phyloP scores from a whole-genome alignment of 345 rosid species.

The Jatropha curcas region DNA sequence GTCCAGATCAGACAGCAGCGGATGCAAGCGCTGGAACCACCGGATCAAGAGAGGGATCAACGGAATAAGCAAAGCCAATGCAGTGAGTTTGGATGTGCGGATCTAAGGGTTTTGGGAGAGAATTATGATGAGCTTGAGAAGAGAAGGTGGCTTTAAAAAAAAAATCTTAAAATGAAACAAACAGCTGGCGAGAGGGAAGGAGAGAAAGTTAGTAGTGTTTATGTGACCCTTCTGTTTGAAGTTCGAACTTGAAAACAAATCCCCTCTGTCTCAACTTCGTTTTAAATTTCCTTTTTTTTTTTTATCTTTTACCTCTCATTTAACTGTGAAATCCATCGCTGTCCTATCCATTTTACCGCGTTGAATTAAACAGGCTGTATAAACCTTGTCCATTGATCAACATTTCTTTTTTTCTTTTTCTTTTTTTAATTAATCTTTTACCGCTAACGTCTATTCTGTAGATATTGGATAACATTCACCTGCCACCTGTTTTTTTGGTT shows the following conservation, averaged over 20 bases:
- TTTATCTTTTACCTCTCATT: too few species aligned
- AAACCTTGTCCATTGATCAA: too few species aligned
- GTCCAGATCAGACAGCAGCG: conserved; percentile 3
- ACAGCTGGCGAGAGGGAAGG: conserved; percentile 14
- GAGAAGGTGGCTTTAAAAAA: background rate
- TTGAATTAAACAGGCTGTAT: too few species aligned
- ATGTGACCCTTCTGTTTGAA: background rate
- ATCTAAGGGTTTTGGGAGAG: conserved; percentile 13
- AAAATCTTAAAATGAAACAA: background rate
- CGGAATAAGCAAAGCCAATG: background rate
- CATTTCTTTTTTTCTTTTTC: too few species aligned
- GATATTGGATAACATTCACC: too few species aligned
- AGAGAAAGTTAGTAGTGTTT: background rate
- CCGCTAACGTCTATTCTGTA: too few species aligned
- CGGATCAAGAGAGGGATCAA: background rate
- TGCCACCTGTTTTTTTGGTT: too few species aligned
- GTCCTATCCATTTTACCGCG: too few species aligned
- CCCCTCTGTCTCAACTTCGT: background rate
- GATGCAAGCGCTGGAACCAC: background rate
- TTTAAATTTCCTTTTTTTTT: background rate
- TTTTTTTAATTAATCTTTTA: too few species aligned
- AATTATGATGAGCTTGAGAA: background rate
- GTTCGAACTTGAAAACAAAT: background rate
- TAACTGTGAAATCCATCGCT: too few species aligned
- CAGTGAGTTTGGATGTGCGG: background rate